phyloP scores from a whole-genome alignment of 257 asterid genomes.

The Fraxinus cuspidata region DNA sequence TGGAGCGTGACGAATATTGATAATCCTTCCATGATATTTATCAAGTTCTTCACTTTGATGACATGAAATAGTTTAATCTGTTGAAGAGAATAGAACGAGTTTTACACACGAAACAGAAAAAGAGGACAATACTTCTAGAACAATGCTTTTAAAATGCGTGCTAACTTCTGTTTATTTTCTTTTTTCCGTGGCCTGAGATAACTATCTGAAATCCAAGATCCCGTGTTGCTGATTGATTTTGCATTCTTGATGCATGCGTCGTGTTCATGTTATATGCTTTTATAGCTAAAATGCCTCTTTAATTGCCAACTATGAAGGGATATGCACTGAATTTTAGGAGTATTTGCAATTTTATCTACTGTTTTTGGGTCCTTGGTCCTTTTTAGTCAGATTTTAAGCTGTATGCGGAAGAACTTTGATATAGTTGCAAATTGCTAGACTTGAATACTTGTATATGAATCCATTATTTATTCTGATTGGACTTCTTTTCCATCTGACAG shows the following conservation, averaged over 20 bases:
- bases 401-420: not conserved
- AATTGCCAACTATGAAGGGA: not conserved
- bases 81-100: too few relatives aligned
- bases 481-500: conserved; percentile 39
- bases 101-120: too few relatives aligned
- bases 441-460: not conserved
- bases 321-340: not conserved
- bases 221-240: not conserved
- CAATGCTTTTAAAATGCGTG: not conserved
- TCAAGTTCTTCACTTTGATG: too few relatives aligned
- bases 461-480: not conserved
- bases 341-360: not conserved
- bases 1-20: too few relatives aligned
- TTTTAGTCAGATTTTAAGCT: not conserved
- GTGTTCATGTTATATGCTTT: not conserved
- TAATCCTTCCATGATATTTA: too few relatives aligned
- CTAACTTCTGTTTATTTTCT: not conserved
- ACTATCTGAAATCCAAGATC: not conserved
- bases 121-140: not conserved
- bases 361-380: not conserved
- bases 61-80: too few relatives aligned
- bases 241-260: not conserved
- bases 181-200: not conserved
- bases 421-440: not conserved
- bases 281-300: not conserved